These are phyloP conservation scores for Juglanconis oblonga DNA, from an alignment of 2,329 filamentous ascomycete species.

Conservation along the genomic window DNA sequence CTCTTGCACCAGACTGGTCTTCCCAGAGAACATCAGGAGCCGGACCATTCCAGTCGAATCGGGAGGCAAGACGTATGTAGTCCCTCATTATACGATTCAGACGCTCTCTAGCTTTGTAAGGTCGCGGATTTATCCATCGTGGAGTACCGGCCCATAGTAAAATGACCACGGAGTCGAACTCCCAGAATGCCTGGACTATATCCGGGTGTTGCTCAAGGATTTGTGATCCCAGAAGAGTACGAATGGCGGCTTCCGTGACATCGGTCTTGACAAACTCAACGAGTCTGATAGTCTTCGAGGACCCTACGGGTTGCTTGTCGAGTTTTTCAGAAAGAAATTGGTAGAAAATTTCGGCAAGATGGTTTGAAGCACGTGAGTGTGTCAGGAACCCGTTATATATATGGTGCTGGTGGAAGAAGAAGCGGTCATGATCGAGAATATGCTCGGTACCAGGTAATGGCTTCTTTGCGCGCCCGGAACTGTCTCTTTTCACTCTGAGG, in stretches of 20 bases:
- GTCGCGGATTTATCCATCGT: conserved; percentile 13
- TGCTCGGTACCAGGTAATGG: conserved; percentile 14
- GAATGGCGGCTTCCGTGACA: conserved; percentile 19
- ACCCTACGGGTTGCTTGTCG: conserved; percentile 1
- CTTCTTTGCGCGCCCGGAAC: conserved; percentile 28
- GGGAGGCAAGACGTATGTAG: neutral
- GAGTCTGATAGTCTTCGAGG: conserved; percentile 17
- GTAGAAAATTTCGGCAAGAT: conserved; percentile 15
- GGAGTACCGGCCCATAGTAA: conserved; percentile 11
- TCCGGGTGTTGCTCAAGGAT: conserved; percentile 17
- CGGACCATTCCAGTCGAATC: conserved; percentile 15
- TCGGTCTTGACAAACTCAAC: conserved; percentile 13
- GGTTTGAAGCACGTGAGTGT: neutral
- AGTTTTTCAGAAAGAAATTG: conserved; percentile 17
- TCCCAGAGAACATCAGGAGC: conserved; percentile 20
- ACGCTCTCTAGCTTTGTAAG: conserved; percentile 12
- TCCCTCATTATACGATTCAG: neutral
- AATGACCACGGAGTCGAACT: conserved; percentile 12
- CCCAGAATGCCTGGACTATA: conserved; percentile 20
- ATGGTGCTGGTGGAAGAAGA: conserved; percentile 19
- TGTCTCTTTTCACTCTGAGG: conserved; percentile 10
- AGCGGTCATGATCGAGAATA: conserved; percentile 10
- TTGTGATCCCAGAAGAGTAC: conserved; percentile 12
- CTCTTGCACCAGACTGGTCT: conserved; percentile 18
- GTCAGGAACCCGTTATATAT: conserved; percentile 19